Evolutionary conservation across 495 filamentous ascomycete species (phyloP).

Genomic region (Neurospora sp.): DNA sequence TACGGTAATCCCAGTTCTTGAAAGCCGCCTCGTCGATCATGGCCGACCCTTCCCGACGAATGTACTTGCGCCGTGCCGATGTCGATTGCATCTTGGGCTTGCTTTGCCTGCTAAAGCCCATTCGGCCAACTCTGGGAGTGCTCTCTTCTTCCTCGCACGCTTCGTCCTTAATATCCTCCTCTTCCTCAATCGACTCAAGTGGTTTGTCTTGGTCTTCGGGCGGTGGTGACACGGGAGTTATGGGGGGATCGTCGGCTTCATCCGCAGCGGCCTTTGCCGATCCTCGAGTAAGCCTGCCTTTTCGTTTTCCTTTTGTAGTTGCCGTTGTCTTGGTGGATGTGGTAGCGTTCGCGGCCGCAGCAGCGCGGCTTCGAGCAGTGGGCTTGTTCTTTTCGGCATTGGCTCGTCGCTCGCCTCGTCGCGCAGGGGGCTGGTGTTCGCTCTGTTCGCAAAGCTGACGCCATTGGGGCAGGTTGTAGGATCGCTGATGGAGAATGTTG

Average conservation of each 20-base stretch:
- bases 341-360: constrained; percentile 17
- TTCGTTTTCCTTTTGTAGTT: constrained; percentile 20
- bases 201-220: constrained; percentile 28
- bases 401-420: constrained; percentile 78
- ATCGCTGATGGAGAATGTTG: constrained; percentile 89
- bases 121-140: constrained; percentile 27
- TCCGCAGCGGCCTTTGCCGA: constrained; percentile 19
- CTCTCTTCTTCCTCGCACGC: constrained; percentile 31
- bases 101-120: constrained; percentile 29
- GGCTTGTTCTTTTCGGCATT: constrained; percentile 52
- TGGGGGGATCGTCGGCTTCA: constrained; percentile 25
- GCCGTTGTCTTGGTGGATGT: constrained; percentile 4
- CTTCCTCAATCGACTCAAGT: constrained; percentile 35
- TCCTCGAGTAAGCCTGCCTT: constrained; percentile 15
- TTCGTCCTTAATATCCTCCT: constrained; percentile 36
- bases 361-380: constrained; percentile 17
- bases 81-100: constrained; percentile 43
- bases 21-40: constrained; percentile 78
- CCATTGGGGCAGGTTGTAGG: constrained; percentile 96
- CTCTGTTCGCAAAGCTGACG: constrained; percentile 81
- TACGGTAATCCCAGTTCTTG: constrained; percentile 77
- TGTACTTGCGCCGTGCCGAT: constrained; percentile 67
- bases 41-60: constrained; percentile 60
- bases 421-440: constrained; percentile 93
- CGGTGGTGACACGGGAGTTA: constrained; percentile 45